Percentiles rank a stretch among this genome's conserved stretches.
Evolutionary conservation across 768 basidiomycete genomes (phyloP).

Genomic region (Lentinula edodes): DNA sequence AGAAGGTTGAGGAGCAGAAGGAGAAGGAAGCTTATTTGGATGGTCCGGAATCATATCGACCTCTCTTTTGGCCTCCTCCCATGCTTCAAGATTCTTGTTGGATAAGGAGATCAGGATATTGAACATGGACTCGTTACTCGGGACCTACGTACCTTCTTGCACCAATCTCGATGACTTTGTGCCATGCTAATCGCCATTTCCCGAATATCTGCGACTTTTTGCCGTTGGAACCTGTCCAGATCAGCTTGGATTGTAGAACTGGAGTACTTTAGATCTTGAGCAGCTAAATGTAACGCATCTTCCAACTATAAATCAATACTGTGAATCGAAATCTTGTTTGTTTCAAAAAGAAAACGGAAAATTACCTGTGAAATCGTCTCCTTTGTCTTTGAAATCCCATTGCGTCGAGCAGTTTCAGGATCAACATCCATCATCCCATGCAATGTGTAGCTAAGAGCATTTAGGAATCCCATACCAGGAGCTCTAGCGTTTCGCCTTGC

Average conservation of each 20-base stretch:
- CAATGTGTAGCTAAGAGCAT: slow-evolving; percentile 88
- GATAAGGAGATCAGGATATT: slow-evolving; percentile 11
- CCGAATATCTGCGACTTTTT: slow-evolving; percentile 94
- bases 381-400: slow-evolving; percentile 88
- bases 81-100: slow-evolving; percentile 86
- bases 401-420: slow-evolving; percentile 91
- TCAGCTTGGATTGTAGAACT: slow-evolving; percentile 96
- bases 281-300: slow-evolving; percentile 87
- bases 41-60: slow-evolving; percentile 88
- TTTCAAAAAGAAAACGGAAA: neutral
- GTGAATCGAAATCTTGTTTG: neutral
- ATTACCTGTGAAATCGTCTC: slow-evolving; percentile 92
- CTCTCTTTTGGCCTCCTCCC: slow-evolving; percentile 94
- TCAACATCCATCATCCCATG: slow-evolving; percentile 99
- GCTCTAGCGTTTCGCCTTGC: slow-evolving; percentile 47
- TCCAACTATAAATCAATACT: slow-evolving; percentile 58
- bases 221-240: slow-evolving; percentile 95
- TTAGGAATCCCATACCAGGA: slow-evolving; percentile 82
- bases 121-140: neutral
- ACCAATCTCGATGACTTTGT: slow-evolving; percentile 91
- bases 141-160: slow-evolving; percentile 65
- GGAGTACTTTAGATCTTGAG: slow-evolving; percentile 93
- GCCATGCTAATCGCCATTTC: slow-evolving; percentile 94
- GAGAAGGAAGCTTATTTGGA: slow-evolving; percentile 63
- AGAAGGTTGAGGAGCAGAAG: slow-evolving; percentile 33